These are phyloP conservation scores for Komagataella kurtzmanii DNA, from an alignment of 805 yeast genomes.

Conservation along the genomic window DNA sequence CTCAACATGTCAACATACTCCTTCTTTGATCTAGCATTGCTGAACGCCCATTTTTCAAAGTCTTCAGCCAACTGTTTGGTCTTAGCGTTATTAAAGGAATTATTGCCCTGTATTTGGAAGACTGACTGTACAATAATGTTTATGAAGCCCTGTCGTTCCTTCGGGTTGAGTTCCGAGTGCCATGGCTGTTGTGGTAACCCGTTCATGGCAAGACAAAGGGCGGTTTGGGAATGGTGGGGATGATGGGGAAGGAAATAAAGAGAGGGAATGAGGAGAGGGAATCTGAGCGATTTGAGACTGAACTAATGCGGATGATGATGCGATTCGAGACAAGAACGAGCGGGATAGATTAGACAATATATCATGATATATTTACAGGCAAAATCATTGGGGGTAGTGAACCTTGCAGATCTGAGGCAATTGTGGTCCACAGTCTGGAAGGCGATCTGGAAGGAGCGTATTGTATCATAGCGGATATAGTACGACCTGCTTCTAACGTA, in stretches of 20 bases:
- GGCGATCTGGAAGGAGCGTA: not conserved
- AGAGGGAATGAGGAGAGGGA: not conserved
- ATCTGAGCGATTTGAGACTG: not conserved
- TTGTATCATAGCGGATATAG: too few relatives aligned
- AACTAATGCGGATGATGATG: not conserved
- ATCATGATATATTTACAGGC: not conserved
- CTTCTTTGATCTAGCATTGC: slow-evolving; percentile 40
- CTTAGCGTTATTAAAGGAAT: slow-evolving; percentile 17
- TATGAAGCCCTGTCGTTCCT: slow-evolving; percentile 19
- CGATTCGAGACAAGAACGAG: not conserved
- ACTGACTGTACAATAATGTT: slow-evolving; percentile 16
- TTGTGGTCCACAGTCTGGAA: not conserved
- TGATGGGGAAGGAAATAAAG: not conserved
- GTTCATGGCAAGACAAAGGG: not conserved
- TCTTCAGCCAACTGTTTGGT: slow-evolving; percentile 50
- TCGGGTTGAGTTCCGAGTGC: slow-evolving; percentile 12
- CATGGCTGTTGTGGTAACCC: not conserved
- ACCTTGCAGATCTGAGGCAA: not conserved
- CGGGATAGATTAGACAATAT: not conserved
- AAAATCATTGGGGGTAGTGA: not conserved
- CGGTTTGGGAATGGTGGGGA: not conserved
- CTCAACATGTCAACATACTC: slow-evolving; percentile 41
- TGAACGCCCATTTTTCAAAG: slow-evolving; percentile 54
- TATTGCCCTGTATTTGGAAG: slow-evolving; percentile 19
- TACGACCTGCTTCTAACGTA: not conserved